These are phyloP conservation scores for Tetracladium setigerum DNA, from an alignment of 495 filamentous ascomycete genomes.

Conservation along the genomic window DNA sequence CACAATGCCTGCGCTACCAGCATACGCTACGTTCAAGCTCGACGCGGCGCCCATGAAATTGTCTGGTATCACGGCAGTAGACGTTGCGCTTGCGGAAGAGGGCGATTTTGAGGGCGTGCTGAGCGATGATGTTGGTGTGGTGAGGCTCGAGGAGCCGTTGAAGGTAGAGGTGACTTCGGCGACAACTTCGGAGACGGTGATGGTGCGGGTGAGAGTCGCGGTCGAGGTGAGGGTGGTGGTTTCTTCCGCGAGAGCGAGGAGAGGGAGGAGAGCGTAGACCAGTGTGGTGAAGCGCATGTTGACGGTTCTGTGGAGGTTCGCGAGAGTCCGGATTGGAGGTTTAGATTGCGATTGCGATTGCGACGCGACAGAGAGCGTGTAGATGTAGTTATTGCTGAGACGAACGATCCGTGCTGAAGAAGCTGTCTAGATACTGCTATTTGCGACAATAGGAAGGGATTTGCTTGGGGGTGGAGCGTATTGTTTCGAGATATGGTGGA, in stretches of 20 bases:
- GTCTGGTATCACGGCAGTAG: conserved; percentile 11
- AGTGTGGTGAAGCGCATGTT: conserved; percentile 32
- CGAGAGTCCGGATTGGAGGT: neutral
- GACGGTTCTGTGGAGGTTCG: conserved; percentile 10
- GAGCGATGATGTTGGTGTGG: conserved; percentile 18
- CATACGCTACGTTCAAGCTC: conserved; percentile 27
- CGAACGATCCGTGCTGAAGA: neutral
- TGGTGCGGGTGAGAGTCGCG: conserved; percentile 42
- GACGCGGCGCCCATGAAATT: conserved; percentile 27
- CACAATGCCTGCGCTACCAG: conserved; percentile 34
- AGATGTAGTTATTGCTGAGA: neutral
- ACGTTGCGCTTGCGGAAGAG: neutral
- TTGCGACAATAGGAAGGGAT: neutral
- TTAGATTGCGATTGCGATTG: conserved; percentile 1
- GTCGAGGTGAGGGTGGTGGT: conserved; percentile 41
- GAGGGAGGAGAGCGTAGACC: conserved; percentile 36
- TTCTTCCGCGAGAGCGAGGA: conserved; percentile 27
- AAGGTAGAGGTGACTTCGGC: conserved; percentile 24
- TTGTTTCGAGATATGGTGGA: conserved; percentile 5
- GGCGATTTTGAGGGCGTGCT: conserved; percentile 11
- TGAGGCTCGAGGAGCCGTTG: conserved; percentile 17
- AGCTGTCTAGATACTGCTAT: neutral
- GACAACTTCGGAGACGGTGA: conserved; percentile 37
- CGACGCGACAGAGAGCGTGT: neutral
- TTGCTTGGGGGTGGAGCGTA: conserved; percentile 2